phyloP scores from a whole-genome alignment of 192 early-diverging fungal species.

The Gigaspora rosea region DNA sequence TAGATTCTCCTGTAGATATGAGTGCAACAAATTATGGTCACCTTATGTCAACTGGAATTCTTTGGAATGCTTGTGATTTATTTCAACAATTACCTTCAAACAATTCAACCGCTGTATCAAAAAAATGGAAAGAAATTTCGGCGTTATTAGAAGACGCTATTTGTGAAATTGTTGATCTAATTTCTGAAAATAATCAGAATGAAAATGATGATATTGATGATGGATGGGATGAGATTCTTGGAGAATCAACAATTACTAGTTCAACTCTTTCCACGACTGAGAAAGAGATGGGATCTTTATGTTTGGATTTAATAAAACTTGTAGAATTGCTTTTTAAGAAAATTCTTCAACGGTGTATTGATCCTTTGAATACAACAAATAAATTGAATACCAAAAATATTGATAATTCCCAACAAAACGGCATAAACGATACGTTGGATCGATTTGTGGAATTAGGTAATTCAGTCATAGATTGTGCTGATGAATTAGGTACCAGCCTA shows the following conservation, averaged over 20 bases:
- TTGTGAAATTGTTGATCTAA: slow-evolving; percentile 41
- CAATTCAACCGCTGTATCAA: slow-evolving; percentile 41
- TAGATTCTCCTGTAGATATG: slow-evolving; percentile 36
- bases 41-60: slow-evolving; percentile 42
- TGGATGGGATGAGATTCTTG: slow-evolving; percentile 41
- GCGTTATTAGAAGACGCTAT: slow-evolving; percentile 46
- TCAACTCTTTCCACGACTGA: slow-evolving; percentile 42
- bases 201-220: slow-evolving; percentile 33
- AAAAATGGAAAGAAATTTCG: slow-evolving; percentile 44
- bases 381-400: not conserved
- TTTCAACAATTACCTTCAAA: slow-evolving; percentile 43
- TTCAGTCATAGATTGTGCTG: slow-evolving; percentile 35
- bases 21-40: slow-evolving; percentile 32
- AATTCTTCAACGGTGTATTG: slow-evolving; percentile 41
- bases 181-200: slow-evolving; percentile 32
- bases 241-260: not conserved
- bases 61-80: slow-evolving; percentile 46
- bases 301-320: slow-evolving; percentile 42
- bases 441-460: slow-evolving; percentile 36
- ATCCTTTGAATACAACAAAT: not conserved
- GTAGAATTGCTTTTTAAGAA: slow-evolving; percentile 42
- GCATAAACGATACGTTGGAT: slow-evolving; percentile 40
- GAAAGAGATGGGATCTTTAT: slow-evolving; percentile 37
- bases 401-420: slow-evolving; percentile 18
- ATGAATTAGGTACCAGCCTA: slow-evolving; percentile 42